A percentile compares a stretch with the other conserved stretches of the same genome.
Evolutionary conservation across 345 rosid species (phyloP).

Genomic region (Populus pruinosa): DNA sequence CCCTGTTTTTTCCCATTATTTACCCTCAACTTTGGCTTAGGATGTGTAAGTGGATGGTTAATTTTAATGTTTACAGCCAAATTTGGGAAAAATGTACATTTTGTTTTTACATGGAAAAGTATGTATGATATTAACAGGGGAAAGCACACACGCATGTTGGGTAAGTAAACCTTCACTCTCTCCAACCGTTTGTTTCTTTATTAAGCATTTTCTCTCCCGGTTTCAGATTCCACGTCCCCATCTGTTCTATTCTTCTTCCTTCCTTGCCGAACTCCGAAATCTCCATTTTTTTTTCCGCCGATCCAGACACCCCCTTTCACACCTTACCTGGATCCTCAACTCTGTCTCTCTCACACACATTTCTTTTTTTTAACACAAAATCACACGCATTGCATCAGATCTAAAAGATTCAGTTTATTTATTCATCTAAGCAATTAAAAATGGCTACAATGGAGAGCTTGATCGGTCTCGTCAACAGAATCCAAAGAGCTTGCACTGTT

Average conservation of each 20-base stretch:
- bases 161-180: neutral
- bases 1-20: no score
- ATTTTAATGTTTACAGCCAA: neutral
- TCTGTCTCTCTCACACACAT: neutral
- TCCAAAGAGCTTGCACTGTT: slow-evolving; percentile 96
- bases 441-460: slow-evolving; percentile 98
- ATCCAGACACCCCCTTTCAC: neutral
- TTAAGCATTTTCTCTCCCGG: neutral
- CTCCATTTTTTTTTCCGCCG: neutral
- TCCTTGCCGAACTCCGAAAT: neutral
- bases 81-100: neutral
- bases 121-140: neutral
- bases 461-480: slow-evolving; percentile 90
- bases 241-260: neutral
- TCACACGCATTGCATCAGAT: neutral
- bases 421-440: slow-evolving; percentile 12
- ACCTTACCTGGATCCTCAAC: neutral
- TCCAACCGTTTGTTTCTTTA: neutral
- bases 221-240: slow-evolving; percentile 11
- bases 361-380: neutral
- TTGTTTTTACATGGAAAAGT: neutral
- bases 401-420: neutral
- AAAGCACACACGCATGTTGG: neutral
- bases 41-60: no score
- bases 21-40: no score